Conservation (phyloP, 306 rosid genomes). For the Vicia sativa region DNA sequence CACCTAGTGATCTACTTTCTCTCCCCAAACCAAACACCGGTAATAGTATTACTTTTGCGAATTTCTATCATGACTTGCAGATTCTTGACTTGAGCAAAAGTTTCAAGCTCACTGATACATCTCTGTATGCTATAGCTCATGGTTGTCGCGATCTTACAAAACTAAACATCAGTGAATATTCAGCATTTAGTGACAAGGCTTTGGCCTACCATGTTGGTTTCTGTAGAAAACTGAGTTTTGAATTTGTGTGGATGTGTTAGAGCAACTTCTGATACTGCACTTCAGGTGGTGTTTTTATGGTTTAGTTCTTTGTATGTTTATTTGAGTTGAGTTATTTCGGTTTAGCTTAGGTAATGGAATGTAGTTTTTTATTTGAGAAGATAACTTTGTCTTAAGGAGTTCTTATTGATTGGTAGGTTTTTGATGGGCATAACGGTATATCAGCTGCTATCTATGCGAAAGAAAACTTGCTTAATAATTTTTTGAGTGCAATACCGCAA, state of each 20-base stretch:
- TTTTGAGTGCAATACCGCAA: conserved; percentile 92
- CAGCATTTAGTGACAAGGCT: conserved; percentile 74
- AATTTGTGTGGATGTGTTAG: conserved; percentile 89
- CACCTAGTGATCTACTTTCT: too few relatives aligned
- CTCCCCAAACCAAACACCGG: too few relatives aligned
- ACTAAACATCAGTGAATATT: conserved; percentile 85
- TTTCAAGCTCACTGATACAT: conserved; percentile 78
- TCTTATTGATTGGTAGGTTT: conserved; percentile 70
- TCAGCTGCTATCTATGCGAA: conserved; percentile 93
- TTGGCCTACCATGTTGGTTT: conserved; percentile 73
- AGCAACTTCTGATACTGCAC: conserved; percentile 79
- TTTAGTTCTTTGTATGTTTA: background rate
- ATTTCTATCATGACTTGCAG: conserved; percentile 78
- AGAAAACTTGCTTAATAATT: conserved; percentile 76
- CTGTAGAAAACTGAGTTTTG: conserved; percentile 68
- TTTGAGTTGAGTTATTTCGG: conserved; percentile 1
- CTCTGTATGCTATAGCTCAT: conserved; percentile 68
- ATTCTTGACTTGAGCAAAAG: conserved; percentile 95
- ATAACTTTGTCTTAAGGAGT: too few relatives aligned
- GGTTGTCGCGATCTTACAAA: conserved; percentile 74
- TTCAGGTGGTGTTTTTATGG: conserved; percentile 59
- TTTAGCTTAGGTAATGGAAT: conserved; percentile 6
- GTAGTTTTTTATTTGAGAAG: too few relatives aligned
- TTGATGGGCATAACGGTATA: conserved; percentile 97
- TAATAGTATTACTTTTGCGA: conserved; percentile 69